These are phyloP conservation scores for Candida ficus DNA, from an alignment of 805 yeast species.

Conservation along the genomic window DNA sequence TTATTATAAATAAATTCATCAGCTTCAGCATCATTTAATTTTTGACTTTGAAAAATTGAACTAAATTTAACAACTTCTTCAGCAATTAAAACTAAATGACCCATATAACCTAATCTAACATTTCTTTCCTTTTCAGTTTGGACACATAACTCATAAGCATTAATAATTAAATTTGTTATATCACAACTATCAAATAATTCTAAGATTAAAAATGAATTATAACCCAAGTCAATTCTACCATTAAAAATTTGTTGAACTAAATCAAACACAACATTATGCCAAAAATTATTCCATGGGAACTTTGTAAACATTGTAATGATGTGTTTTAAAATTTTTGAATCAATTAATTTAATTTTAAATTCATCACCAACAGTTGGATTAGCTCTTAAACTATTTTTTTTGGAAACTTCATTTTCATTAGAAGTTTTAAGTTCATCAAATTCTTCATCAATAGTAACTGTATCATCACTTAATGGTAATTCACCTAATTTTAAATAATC, in stretches of 20 bases:
- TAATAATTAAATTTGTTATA: constrained; percentile 58
- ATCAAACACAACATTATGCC: constrained; percentile 84
- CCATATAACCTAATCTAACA: constrained; percentile 90
- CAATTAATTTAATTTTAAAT: constrained; percentile 62
- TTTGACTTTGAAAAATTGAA: constrained; percentile 27
- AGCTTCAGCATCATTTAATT: constrained; percentile 21
- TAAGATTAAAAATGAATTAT: constrained; percentile 54
- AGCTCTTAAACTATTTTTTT: constrained; percentile 33
- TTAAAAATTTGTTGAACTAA: constrained; percentile 77
- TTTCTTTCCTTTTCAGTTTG: constrained; percentile 56
- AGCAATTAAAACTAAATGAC: constrained; percentile 87
- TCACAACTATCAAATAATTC: constrained; percentile 57
- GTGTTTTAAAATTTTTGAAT: constrained; percentile 53
- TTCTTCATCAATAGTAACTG: neutral
- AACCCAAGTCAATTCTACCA: constrained; percentile 69
- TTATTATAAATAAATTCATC: constrained; percentile 23
- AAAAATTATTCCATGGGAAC: constrained; percentile 80
- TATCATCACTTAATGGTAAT: neutral
- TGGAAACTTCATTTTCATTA: constrained; percentile 6
- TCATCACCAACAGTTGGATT: constrained; percentile 67
- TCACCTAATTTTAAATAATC: neutral
- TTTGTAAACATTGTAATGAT: constrained; percentile 64
- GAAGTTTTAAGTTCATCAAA: neutral
- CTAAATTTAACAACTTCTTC: constrained; percentile 93
- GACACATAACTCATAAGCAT: constrained; percentile 56